Conservation (phyloP, 208 protist species). For the Blechomonas ayalai region DNA sequence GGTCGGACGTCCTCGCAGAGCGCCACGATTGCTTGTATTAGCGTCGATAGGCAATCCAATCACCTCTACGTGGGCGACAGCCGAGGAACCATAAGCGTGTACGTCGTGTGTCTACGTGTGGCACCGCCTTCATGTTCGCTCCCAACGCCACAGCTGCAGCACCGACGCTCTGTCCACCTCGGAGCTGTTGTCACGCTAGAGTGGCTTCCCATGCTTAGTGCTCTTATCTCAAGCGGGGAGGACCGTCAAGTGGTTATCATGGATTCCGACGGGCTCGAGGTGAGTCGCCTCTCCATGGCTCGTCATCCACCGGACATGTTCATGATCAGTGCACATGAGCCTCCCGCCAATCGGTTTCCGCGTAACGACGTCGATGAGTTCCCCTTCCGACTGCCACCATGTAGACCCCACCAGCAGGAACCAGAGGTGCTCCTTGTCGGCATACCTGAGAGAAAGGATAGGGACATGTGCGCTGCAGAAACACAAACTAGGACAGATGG, state of each 20-base stretch:
- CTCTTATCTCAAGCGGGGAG: slow-evolving; percentile 35
- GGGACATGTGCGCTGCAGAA: too few relatives aligned
- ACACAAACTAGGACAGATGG: too few relatives aligned
- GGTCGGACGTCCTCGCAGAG: too few relatives aligned
- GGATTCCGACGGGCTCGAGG: slow-evolving; percentile 15
- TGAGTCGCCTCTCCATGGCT: slow-evolving; percentile 34
- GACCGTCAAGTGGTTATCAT: slow-evolving; percentile 46
- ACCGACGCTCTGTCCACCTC: not conserved
- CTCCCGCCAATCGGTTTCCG: not conserved
- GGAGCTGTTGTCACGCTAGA: slow-evolving; percentile 4
- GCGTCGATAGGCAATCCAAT: slow-evolving; percentile 39
- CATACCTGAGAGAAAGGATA: too few relatives aligned
- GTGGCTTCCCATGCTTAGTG: slow-evolving; percentile 32
- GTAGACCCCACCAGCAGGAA: too few relatives aligned
- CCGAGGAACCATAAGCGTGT: slow-evolving; percentile 43
- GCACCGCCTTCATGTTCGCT: too few relatives aligned
- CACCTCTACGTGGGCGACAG: slow-evolving; percentile 57
- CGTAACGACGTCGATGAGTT: too few relatives aligned
- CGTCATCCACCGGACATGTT: slow-evolving; percentile 15
- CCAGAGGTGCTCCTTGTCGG: too few relatives aligned
- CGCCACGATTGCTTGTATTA: too few relatives aligned
- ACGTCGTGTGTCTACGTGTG: slow-evolving; percentile 40
- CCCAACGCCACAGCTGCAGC: slow-evolving; percentile 27
- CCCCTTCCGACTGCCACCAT: too few relatives aligned
- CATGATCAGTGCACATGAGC: slow-evolving; percentile 1